phyloP scores from a whole-genome alignment of 352 stramenopile species.

The Pythium brachiatum region DNA sequence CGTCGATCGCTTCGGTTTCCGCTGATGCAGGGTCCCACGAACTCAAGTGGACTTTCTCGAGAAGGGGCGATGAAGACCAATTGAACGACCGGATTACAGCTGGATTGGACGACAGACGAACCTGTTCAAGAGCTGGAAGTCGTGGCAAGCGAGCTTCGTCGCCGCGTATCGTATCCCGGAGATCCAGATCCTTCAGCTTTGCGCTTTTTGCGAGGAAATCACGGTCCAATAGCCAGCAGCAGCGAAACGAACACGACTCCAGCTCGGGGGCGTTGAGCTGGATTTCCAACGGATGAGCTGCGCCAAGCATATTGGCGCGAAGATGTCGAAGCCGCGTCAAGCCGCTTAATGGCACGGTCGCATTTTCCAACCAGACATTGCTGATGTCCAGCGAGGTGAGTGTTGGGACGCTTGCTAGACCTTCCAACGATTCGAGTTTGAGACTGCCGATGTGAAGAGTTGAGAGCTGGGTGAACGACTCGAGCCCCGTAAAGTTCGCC shows the following conservation, averaged over 20 bases:
- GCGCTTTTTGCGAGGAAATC: conserved; percentile 5
- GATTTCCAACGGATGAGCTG: conserved; percentile 1
- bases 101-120: conserved; percentile 9
- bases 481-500: background rate
- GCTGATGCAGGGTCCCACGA: conserved; percentile 12
- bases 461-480: conserved; percentile 1
- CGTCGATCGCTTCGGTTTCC: background rate
- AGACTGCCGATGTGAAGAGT: conserved; percentile 10
- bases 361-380: conserved; percentile 10
- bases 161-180: conserved; percentile 6
- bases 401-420: background rate
- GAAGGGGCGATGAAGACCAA: background rate
- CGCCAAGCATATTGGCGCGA: background rate
- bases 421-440: background rate
- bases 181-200: background rate
- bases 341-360: background rate
- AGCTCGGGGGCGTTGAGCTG: conserved; percentile 4
- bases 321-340: conserved; percentile 1
- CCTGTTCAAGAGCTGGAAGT: background rate
- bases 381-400: conserved; percentile 6
- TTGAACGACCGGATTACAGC: conserved; percentile 3
- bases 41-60: background rate
- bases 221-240: conserved; percentile 10
- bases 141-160: background rate
- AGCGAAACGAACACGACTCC: conserved; percentile 5